Evolutionary conservation across 176 grass and related monocot genomes (phyloP), one percentile per base, ranked within the genome.

Genomic region (Dactylis glomerata): DNA sequence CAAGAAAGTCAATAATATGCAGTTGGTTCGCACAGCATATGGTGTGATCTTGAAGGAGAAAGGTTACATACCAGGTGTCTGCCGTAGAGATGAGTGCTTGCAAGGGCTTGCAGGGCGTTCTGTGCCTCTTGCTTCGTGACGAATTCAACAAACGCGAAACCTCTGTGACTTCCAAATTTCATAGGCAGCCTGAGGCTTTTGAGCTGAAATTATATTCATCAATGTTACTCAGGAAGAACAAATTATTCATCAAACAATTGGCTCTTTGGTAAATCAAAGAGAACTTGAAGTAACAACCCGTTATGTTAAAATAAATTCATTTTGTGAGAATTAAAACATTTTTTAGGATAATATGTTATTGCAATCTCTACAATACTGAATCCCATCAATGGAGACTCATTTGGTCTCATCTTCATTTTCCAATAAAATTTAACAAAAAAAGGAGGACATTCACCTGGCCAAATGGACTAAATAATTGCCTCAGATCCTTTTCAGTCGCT

Each of bases 51-150:
- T 66, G 0, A 59, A 80, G 84, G 23, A 26, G 33, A 31, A 4
- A 66, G 56, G 12, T 62, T n/a, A 33, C 84, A 67, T 95, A 95
- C 96, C 96, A 98, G 79, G 76, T 92, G 93, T 8, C 93, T 89
- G 3, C 93, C 93, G 19, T 98, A 98, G 3, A 98, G 90, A 92
- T 98, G 96, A 8, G 91, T 98, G 88, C 68, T 98, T 38, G 89
- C 77, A 8, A 98, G 96, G 68, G 93, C 90, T 80, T 95, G 85
- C 23, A 95, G 51, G 47, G 93, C 91, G 50, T 89, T 94, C 69
- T 98, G 93, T 3, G 96, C 93, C 88, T 95, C 96, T 88, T 98
- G 93, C 56, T 94, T 98, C 0, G 93, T 93, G 58, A 98, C 81
- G 6, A 87, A 95, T 56, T 98, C 93, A 32, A 98, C 89, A 78